Percentiles rank a stretch among this genome's conserved stretches.
Evolutionary conservation across 148 eudicot genomes (phyloP).

Genomic region (Amaranthus palmeri): DNA sequence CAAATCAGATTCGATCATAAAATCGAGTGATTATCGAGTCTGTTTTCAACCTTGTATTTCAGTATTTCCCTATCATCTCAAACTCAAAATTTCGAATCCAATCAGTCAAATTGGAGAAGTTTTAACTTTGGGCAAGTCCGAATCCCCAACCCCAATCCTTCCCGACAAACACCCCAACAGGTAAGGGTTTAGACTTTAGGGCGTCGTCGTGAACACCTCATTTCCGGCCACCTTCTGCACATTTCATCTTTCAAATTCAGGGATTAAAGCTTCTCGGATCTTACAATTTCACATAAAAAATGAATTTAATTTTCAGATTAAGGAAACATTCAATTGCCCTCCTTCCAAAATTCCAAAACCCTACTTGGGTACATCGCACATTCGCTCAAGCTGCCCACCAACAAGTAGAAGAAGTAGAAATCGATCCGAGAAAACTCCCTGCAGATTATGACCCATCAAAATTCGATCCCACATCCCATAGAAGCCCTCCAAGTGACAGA

Average conservation of each 20-base stretch:
- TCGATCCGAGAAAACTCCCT: constrained; percentile 84
- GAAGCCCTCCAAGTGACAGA: constrained; percentile 73
- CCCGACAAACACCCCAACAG: too few relatives aligned
- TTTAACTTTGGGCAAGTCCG: too few relatives aligned
- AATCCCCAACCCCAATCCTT: too few relatives aligned
- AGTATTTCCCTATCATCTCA: too few relatives aligned
- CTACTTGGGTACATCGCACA: constrained; percentile 31
- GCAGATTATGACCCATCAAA: constrained; percentile 83
- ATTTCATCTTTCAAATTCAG: not conserved
- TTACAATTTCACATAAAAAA: constrained; percentile 14
- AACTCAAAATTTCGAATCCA: too few relatives aligned
- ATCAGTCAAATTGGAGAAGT: too few relatives aligned
- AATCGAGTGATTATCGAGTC: too few relatives aligned
- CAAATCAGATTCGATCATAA: too few relatives aligned
- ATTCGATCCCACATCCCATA: constrained; percentile 74
- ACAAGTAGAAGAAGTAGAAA: constrained; percentile 60
- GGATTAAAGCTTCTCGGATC: not conserved
- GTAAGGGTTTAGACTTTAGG: too few relatives aligned
- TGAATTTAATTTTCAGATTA: constrained; percentile 56
- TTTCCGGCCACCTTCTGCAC: not conserved
- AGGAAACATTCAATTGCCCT: constrained; percentile 46
- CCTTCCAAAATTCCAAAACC: constrained; percentile 28
- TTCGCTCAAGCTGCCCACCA: constrained; percentile 54
- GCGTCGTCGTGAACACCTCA: too few relatives aligned
- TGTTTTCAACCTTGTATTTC: too few relatives aligned